phyloP scores from a whole-genome alignment of 2,329 filamentous ascomycete species.

The Escovopsis weberi region DNA sequence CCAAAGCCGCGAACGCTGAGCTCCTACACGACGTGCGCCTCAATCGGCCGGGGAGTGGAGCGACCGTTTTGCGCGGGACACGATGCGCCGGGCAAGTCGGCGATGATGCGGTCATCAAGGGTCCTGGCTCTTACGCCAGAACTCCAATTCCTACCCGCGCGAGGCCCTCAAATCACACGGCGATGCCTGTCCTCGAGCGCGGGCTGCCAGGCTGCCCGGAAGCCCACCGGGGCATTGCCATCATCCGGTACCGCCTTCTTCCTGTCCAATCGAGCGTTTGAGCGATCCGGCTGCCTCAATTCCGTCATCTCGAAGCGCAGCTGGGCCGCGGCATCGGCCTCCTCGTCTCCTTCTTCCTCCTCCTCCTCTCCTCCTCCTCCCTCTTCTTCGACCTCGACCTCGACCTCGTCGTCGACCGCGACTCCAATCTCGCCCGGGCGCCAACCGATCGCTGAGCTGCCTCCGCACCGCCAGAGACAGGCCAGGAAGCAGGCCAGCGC shows the following conservation, averaged over 20 bases:
- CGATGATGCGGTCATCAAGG: conserved; percentile 21
- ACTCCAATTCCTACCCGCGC: conserved; percentile 12
- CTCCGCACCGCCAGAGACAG: conserved; percentile 22
- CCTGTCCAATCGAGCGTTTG: conserved; percentile 21
- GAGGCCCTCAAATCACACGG: conserved; percentile 7
- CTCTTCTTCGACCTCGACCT: conserved; percentile 4
- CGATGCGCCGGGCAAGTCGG: conserved; percentile 16
- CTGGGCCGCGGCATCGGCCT: conserved; percentile 14
- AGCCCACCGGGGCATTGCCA: conserved; percentile 10
- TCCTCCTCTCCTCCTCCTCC: neutral
- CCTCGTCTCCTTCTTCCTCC: conserved; percentile 2
- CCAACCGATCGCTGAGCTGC: conserved; percentile 11
- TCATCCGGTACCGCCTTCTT: conserved; percentile 16
- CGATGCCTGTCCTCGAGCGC: conserved; percentile 18
- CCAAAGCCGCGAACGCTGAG: neutral
- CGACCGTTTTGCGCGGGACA: conserved; percentile 11
- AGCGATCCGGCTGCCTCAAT: conserved; percentile 23
- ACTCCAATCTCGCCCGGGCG: conserved; percentile 7
- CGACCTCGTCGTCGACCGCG: conserved; percentile 4
- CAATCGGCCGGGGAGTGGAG: conserved; percentile 11
- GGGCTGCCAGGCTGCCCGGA: conserved; percentile 5
- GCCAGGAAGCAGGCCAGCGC: conserved; percentile 13
- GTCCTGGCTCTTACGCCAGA: conserved; percentile 16
- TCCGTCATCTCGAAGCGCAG: conserved; percentile 15
- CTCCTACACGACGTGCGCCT: neutral